phyloP scores from a whole-genome alignment of 805 yeast genomes.

The Wickerhamomyces mucosus region DNA sequence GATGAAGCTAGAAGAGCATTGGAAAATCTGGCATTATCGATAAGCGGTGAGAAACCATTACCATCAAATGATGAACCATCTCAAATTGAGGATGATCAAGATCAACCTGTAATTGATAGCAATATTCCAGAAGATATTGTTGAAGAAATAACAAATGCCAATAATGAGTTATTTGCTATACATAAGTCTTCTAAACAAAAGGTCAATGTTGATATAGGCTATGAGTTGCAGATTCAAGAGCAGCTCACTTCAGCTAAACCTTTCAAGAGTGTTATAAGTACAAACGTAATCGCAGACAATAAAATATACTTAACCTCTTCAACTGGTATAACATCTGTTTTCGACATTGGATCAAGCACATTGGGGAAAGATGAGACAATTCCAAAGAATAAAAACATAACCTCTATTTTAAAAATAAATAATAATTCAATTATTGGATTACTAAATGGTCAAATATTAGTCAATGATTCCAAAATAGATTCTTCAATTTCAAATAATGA shows the following conservation, averaged over 20 bases:
- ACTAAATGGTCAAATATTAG: constrained; percentile 8
- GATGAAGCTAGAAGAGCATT: constrained; percentile 67
- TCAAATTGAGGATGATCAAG: constrained; percentile 1
- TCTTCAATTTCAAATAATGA: constrained; percentile 4
- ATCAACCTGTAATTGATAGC: constrained; percentile 2
- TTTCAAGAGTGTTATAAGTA: constrained; percentile 7
- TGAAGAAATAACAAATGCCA: constrained; percentile 7
- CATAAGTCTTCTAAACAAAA: constrained; percentile 17
- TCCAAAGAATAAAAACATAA: constrained; percentile 8
- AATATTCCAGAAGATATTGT: constrained; percentile 6
- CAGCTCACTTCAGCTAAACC: constrained; percentile 7
- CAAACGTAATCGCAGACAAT: constrained; percentile 1
- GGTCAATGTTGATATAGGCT: constrained; percentile 8
- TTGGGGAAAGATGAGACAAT: constrained; percentile 8
- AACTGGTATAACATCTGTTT: constrained; percentile 11
- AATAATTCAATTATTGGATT: constrained; percentile 8
- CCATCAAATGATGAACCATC: neutral
- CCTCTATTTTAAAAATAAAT: constrained; percentile 4
- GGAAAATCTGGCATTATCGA: constrained; percentile 38
- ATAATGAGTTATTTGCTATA: constrained; percentile 9
- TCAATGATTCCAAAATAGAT: constrained; percentile 5
- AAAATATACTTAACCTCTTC: constrained; percentile 10
- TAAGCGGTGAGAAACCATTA: constrained; percentile 20
- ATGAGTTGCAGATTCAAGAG: constrained; percentile 3
- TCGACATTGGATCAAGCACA: constrained; percentile 3